Evolutionary conservation across 306 rosid genomes (phyloP).

Genomic region (Begonia masoniana): DNA sequence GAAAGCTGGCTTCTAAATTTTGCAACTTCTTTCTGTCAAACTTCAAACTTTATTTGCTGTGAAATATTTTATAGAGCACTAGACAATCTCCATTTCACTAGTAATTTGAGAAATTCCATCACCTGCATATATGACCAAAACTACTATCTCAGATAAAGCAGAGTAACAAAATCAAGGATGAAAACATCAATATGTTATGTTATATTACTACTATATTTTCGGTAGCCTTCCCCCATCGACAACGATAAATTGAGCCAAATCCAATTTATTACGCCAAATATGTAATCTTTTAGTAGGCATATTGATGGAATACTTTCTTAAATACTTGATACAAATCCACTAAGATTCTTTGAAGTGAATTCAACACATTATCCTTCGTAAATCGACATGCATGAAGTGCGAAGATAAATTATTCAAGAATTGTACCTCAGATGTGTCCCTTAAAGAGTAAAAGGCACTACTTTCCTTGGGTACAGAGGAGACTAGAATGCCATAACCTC

Average conservation of each 20-base stretch:
- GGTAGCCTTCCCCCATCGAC: too few species aligned
- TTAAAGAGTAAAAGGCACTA: slow-evolving; percentile 68
- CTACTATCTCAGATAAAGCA: background rate
- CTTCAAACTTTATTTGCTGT: background rate
- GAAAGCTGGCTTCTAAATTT: too few species aligned
- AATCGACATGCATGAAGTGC: too few species aligned
- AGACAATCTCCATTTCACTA: slow-evolving; percentile 57
- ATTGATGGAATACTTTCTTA: too few species aligned
- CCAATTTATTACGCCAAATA: too few species aligned
- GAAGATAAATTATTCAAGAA: background rate
- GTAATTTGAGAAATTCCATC: slow-evolving; percentile 77
- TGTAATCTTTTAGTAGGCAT: too few species aligned
- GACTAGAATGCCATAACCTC: slow-evolving; percentile 79
- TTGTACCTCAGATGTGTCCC: slow-evolving; percentile 81
- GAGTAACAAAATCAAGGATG: background rate
- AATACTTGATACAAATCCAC: too few species aligned
- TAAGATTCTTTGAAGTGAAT: background rate
- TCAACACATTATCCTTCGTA: too few species aligned
- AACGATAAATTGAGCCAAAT: too few species aligned
- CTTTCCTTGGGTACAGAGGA: slow-evolving; percentile 74
- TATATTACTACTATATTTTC: too few species aligned
- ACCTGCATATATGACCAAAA: slow-evolving; percentile 35
- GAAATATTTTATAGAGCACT: slow-evolving; percentile 26
- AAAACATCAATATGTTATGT: too few species aligned
- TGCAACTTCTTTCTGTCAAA: too few species aligned